These are phyloP conservation scores for Teratosphaeriaceae sp. DNA, from an alignment of 2,329 filamentous ascomycete species.

Conservation along the genomic window DNA sequence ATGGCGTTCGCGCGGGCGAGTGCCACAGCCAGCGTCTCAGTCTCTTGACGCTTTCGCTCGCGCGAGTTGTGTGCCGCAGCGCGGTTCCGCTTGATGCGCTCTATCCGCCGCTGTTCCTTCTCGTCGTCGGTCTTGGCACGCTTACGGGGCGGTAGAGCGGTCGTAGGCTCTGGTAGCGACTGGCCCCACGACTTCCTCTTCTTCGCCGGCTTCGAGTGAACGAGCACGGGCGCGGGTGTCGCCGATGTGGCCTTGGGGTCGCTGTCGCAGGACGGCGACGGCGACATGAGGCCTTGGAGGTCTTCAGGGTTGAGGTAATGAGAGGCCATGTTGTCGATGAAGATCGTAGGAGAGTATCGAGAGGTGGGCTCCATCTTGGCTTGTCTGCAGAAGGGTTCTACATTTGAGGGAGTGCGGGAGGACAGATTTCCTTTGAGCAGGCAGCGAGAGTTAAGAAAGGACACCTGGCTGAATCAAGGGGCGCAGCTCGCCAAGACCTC, in stretches of 20 bases:
- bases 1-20: conserved; percentile 26
- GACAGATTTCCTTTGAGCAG: background rate
- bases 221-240: conserved; percentile 21
- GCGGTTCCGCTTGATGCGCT: conserved; percentile 93
- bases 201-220: conserved; percentile 28
- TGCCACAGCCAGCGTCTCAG: conserved; percentile 67
- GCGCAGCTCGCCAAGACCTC: too few relatives aligned
- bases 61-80: conserved; percentile 93
- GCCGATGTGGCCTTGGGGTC: background rate
- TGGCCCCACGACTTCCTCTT: conserved; percentile 93
- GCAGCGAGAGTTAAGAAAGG: too few relatives aligned
- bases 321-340: conserved; percentile 8
- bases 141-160: conserved; percentile 90
- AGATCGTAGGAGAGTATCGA: background rate
- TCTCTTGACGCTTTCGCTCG: conserved; percentile 84
- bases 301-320: conserved; percentile 12
- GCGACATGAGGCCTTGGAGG: conserved; percentile 3
- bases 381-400: conserved; percentile 7
- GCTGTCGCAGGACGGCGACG: conserved; percentile 4
- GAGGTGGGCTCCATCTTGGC: conserved; percentile 8
- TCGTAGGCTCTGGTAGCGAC: conserved; percentile 92
- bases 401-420: conserved; percentile 8
- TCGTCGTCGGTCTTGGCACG: conserved; percentile 98
- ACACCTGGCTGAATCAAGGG: too few relatives aligned
- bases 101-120: conserved; percentile 95